Evolutionary conservation across 192 early-diverging fungal genomes (phyloP).

Genomic region (Gorgonomyces haynaldii): DNA sequence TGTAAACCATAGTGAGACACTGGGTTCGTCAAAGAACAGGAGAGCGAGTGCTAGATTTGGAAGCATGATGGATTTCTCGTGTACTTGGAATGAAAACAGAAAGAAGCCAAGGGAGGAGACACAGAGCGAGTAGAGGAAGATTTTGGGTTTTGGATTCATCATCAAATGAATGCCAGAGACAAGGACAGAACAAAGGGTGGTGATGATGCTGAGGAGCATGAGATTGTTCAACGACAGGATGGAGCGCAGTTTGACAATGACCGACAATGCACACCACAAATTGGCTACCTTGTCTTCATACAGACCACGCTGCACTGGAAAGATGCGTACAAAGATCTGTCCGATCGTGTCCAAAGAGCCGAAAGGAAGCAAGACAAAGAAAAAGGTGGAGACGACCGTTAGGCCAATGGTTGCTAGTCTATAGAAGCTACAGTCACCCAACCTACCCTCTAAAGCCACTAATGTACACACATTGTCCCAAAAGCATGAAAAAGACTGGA

Average conservation of each 20-base stretch:
- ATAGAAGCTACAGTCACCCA: conserved; percentile 15
- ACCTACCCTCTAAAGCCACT: background rate
- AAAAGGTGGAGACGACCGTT: conserved; percentile 62
- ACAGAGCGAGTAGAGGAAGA: conserved; percentile 59
- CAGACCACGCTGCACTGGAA: conserved; percentile 84
- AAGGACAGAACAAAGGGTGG: conserved; percentile 58
- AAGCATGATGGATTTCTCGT: conserved; percentile 92
- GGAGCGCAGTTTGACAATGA: conserved; percentile 69
- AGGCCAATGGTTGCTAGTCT: conserved; percentile 61
- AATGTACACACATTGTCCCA: conserved; percentile 36
- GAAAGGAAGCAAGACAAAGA: conserved; percentile 57
- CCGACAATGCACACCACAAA: conserved; percentile 87
- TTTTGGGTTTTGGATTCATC: conserved; percentile 28
- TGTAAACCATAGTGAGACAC: conserved; percentile 52
- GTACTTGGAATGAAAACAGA: conserved; percentile 93
- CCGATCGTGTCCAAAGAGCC: conserved; percentile 41
- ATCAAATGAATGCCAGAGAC: conserved; percentile 63
- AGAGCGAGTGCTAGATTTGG: conserved; percentile 68
- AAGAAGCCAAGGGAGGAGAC: conserved; percentile 83
- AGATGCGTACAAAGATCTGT: conserved; percentile 75
- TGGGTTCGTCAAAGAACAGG: conserved; percentile 57
- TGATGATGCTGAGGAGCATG: conserved; percentile 46
- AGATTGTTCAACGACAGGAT: conserved; percentile 49
- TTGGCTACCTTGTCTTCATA: conserved; percentile 99
- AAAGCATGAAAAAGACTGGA: conserved; percentile 78